These are phyloP conservation scores for Rhizophagus prolifer DNA, from an alignment of 192 early-diverging fungal genomes.

Conservation along the genomic window DNA sequence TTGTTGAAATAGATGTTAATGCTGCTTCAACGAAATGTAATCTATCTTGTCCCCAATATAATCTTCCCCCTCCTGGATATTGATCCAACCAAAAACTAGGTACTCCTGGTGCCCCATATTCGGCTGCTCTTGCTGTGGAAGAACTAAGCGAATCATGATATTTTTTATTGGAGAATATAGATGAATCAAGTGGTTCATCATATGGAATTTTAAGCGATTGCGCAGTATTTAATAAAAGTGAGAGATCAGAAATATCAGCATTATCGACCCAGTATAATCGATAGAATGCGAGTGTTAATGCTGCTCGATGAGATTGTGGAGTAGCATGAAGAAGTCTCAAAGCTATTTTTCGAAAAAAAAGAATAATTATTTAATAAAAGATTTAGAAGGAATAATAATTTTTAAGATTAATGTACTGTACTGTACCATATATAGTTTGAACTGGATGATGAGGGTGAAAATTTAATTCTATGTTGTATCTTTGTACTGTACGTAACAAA, in stretches of 20 bases:
- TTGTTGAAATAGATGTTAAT: neutral
- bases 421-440: conserved; percentile 14
- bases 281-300: too few relatives aligned
- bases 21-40: conserved; percentile 32
- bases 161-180: conserved; percentile 17
- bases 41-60: conserved; percentile 35
- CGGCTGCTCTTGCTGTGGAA: neutral
- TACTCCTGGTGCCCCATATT: conserved; percentile 30
- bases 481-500: conserved; percentile 12
- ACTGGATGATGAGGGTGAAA: conserved; percentile 32
- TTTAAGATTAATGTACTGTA: too few relatives aligned
- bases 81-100: conserved; percentile 22
- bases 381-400: too few relatives aligned
- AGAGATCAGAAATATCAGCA: neutral
- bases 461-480: conserved; percentile 29
- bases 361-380: too few relatives aligned
- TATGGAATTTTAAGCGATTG: conserved; percentile 24
- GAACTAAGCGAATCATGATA: conserved; percentile 23
- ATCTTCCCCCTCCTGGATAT: neutral
- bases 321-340: too few relatives aligned
- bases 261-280: too few relatives aligned
- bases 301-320: too few relatives aligned
- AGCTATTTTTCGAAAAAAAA: too few relatives aligned
- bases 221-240: conserved; percentile 7
- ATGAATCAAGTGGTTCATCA: neutral